Conservation (phyloP, 305 asterid genomes). For the Fraxinus velutina region DNA sequence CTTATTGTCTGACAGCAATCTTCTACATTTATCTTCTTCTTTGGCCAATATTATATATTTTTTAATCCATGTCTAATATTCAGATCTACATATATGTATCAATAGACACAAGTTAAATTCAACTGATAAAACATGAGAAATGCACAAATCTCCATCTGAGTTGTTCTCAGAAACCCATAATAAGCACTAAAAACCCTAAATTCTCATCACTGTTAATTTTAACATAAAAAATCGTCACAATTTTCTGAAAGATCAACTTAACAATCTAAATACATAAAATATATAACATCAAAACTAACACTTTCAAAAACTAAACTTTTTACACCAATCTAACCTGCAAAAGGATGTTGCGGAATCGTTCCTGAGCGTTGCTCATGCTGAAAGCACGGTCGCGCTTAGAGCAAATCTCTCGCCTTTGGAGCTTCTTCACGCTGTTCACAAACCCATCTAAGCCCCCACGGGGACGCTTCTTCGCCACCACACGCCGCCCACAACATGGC, state of each 20-base stretch:
- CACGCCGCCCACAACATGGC: conserved; percentile 48
- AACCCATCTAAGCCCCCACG: conserved; percentile 45
- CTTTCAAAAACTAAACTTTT: no score
- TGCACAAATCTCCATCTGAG: not conserved
- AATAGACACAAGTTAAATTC: not conserved
- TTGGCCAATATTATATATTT: not conserved
- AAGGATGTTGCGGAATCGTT: conserved; percentile 11
- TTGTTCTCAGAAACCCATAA: not conserved
- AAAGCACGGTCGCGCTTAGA: conserved; percentile 13
- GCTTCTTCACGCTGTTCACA: conserved; percentile 22
- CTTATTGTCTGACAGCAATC: not conserved
- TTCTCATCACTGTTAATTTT: not conserved
- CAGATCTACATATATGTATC: not conserved
- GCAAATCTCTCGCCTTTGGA: conserved; percentile 12
- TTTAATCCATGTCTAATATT: not conserved
- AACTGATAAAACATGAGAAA: not conserved
- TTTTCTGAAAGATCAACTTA: not conserved
- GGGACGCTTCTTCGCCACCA: conserved; percentile 50
- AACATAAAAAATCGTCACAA: not conserved
- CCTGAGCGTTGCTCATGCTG: conserved; percentile 10
- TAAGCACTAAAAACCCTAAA: not conserved
- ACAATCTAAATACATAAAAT: not conserved
- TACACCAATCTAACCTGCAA: not conserved
- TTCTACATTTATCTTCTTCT: not conserved
- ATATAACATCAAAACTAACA: not conserved